Percentiles rank a stretch among this genome's conserved stretches.
These are phyloP conservation scores for Botrytis hyacinthi DNA, from an alignment of 2,329 filamentous ascomycete species.

Conservation along the genomic window DNA sequence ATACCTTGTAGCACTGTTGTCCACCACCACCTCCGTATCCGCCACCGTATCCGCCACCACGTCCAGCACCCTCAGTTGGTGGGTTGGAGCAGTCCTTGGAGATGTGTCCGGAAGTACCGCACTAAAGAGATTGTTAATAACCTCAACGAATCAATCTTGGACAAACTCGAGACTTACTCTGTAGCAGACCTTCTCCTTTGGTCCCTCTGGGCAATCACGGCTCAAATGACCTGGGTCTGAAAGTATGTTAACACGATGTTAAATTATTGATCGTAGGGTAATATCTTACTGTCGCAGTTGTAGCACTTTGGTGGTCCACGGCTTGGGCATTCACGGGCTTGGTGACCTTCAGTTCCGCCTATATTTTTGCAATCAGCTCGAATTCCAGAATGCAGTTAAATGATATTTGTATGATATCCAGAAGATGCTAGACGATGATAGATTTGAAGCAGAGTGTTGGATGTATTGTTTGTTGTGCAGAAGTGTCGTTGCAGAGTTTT, in stretches of 20 bases:
- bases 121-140: slow-evolving; percentile 39
- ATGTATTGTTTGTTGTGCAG: background rate
- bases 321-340: slow-evolving; percentile 85
- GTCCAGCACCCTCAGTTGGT: slow-evolving; percentile 36
- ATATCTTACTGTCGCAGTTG: slow-evolving; percentile 71
- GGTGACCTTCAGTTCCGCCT: slow-evolving; percentile 71
- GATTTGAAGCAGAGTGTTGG: background rate
- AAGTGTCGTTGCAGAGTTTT: slow-evolving; percentile 5
- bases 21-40: slow-evolving; percentile 41
- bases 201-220: slow-evolving; percentile 86
- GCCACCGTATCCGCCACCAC: slow-evolving; percentile 40
- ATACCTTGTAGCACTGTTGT: slow-evolving; percentile 83
- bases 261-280: slow-evolving; percentile 26
- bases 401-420: background rate
- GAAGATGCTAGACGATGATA: background rate
- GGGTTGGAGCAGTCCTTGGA: slow-evolving; percentile 64
- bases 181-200: slow-evolving; percentile 84
- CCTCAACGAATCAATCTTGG: background rate
- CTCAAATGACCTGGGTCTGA: slow-evolving; percentile 72
- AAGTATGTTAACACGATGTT: slow-evolving; percentile 34
- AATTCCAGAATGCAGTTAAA: background rate
- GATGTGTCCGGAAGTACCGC: slow-evolving; percentile 83
- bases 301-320: slow-evolving; percentile 82
- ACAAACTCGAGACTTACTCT: slow-evolving; percentile 40
- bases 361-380: slow-evolving; percentile 34